Conservation (phyloP, 2,329 filamentous ascomycete species). For the Pyricularia grisea region DNA sequence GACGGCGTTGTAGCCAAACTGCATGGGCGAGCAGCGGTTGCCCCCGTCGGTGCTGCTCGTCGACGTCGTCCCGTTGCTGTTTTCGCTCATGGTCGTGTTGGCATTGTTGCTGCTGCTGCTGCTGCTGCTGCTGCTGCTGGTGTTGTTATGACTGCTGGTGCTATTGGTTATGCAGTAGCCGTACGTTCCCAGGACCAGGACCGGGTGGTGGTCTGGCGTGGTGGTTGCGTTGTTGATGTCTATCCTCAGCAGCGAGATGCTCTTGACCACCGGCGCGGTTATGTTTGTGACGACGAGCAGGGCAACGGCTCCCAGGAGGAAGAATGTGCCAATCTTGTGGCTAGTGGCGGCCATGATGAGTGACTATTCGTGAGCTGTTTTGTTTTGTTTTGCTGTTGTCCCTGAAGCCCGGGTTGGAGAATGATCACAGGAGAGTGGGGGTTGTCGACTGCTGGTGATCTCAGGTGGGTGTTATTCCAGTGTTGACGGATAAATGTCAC, state of each 20-base stretch:
- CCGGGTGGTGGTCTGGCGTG: conserved; percentile 15
- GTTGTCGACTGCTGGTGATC: no score
- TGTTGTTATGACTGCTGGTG: background rate
- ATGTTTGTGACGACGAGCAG: conserved; percentile 50
- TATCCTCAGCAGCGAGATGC: conserved; percentile 44
- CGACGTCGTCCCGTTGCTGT: no score
- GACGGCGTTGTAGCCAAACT: conserved; percentile 48
- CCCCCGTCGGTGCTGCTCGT: conserved; percentile 12
- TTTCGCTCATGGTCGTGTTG: conserved; percentile 1
- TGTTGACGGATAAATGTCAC: no score
- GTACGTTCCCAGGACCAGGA: conserved; percentile 48
- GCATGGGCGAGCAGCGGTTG: conserved; percentile 36
- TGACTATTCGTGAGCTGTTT: background rate
- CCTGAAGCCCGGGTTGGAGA: background rate
- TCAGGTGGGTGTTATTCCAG: no score
- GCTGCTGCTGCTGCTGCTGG: background rate
- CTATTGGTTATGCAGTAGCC: conserved; percentile 39
- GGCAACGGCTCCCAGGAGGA: conserved; percentile 44
- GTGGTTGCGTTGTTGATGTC: conserved; percentile 28
- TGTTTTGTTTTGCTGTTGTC: background rate
- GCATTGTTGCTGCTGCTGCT: conserved; percentile 16
- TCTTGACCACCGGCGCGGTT: conserved; percentile 47
- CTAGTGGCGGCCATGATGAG: conserved; percentile 35
- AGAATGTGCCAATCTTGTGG: conserved; percentile 47
- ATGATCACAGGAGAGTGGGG: no score